Base-by-base conservation (phyloP, 2,329 filamentous ascomycete genomes). In the Colletotrichum sp. region DNA sequence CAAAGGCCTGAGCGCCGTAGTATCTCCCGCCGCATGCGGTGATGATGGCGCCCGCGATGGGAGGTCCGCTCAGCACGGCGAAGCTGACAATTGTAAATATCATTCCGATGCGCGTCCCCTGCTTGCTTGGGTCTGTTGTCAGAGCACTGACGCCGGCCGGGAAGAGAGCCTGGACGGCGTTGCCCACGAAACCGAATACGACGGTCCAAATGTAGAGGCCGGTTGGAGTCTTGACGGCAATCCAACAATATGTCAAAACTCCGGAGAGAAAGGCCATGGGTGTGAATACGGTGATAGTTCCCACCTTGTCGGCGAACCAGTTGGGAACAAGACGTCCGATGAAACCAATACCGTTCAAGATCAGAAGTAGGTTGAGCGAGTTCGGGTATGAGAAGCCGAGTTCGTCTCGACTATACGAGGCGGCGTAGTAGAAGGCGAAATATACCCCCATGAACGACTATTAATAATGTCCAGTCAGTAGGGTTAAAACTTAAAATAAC, bases 111-210 rank as follows among this genome's bases (percentile, higher is more conserved):
- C 90, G 84, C 2, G 89, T 89, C 0, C 90, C 90, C 18, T 88
- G 84, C 81, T 89, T 90, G 12, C 84, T 81, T 72, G 89, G 82
- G 79, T 92, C 90, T 2, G 85, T 85, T 3, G 89, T 91, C 68
- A 92, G 83, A 39, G 89, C 89, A 65, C 88, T 89, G 57, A 94
- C 80, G 0, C 89, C 90, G 0, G 92, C 92, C 0, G 93, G 93
- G 79, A 95, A 94, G 12, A 95, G 81, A 7, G 89, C 89, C 83
- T 95, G 93, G 59, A 95, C 90, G 0, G 88, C 92, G 0, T 92
- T 92, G 0, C 89, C 91, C 3, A 89, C 89, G 65, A 94, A 86
- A 2, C 94, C 94, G 80, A 93, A 94, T 75, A 93, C 86, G 1
- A 88, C 84, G 0, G 90, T 85, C 88, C 94, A 95, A 1, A 86